Percentiles rank a stretch among this genome's conserved stretches.
Conservation (phyloP, 2,329 filamentous ascomycete species). For the Tympanopsis confertula region DNA sequence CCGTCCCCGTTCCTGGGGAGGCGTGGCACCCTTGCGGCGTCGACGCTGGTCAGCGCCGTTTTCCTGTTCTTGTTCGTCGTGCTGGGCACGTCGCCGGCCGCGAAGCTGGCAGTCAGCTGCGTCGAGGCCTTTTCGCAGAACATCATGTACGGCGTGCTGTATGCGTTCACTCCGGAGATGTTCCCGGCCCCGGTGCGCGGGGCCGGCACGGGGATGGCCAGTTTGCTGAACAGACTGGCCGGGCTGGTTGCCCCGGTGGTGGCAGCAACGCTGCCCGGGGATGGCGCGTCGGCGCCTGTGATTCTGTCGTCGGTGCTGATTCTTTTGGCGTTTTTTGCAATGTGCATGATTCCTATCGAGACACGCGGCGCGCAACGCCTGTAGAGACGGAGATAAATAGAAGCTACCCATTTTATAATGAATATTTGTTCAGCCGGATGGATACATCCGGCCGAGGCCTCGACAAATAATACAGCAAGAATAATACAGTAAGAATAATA, state of each 20-base stretch:
- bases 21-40: conserved; percentile 58
- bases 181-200: conserved; percentile 64
- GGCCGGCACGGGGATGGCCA: conserved; percentile 61
- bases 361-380: conserved; percentile 46
- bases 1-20: conserved; percentile 53
- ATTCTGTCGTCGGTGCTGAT: conserved; percentile 46
- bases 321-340: conserved; percentile 44
- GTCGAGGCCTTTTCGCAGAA: conserved; percentile 60
- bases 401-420: no score
- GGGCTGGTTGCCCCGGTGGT: conserved; percentile 60
- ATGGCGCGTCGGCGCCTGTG: conserved; percentile 43
- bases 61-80: conserved; percentile 59
- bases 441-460: no score
- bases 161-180: conserved; percentile 67
- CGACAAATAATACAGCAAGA: no score
- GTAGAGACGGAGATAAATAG: no score
- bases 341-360: conserved; percentile 51
- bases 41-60: conserved; percentile 54
- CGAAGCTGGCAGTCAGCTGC: conserved; percentile 55
- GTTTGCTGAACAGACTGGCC: conserved; percentile 57
- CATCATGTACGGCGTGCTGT: conserved; percentile 68
- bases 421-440: no score
- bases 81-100: conserved; percentile 39
- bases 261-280: conserved; percentile 42
- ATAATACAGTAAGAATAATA: no score